phyloP scores from a whole-genome alignment of 805 yeast species.

The Priceomyces carsonii region DNA sequence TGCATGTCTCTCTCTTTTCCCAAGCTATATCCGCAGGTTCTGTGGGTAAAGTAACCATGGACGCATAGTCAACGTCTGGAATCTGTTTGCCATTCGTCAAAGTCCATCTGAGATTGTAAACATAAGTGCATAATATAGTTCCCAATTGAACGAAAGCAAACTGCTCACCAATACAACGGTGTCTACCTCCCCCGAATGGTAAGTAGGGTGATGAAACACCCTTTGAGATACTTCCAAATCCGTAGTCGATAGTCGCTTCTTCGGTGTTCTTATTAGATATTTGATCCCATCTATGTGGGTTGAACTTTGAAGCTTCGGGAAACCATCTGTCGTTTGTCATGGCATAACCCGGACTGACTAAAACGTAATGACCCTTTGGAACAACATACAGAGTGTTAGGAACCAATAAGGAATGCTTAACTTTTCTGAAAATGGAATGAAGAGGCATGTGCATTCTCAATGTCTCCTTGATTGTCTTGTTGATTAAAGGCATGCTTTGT shows the following conservation, averaged over 20 bases:
- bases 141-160: constrained; percentile 95
- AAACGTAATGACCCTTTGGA: constrained; percentile 85
- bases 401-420: constrained; percentile 71
- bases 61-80: constrained; percentile 75
- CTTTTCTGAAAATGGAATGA: constrained; percentile 94
- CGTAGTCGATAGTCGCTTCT: constrained; percentile 72
- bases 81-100: constrained; percentile 40
- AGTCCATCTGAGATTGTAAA: constrained; percentile 78
- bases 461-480: constrained; percentile 86
- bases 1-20: constrained; percentile 60
- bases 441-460: constrained; percentile 95
- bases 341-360: constrained; percentile 93
- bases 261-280: constrained; percentile 5
- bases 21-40: constrained; percentile 72
- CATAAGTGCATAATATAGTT: constrained; percentile 70
- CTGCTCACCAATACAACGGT: constrained; percentile 98
- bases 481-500: constrained; percentile 77
- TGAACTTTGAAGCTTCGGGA: constrained; percentile 69
- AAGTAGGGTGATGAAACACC: constrained; percentile 95
- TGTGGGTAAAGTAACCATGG: constrained; percentile 91
- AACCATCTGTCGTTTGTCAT: constrained; percentile 75
- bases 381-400: constrained; percentile 79
- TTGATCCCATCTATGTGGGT: constrained; percentile 84
- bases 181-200: constrained; percentile 99
- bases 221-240: constrained; percentile 94